A percentile compares a stretch with the other conserved stretches of the same genome.
Conservation (phyloP, 2,329 filamentous ascomycete species). For the Blumeria graminis region DNA sequence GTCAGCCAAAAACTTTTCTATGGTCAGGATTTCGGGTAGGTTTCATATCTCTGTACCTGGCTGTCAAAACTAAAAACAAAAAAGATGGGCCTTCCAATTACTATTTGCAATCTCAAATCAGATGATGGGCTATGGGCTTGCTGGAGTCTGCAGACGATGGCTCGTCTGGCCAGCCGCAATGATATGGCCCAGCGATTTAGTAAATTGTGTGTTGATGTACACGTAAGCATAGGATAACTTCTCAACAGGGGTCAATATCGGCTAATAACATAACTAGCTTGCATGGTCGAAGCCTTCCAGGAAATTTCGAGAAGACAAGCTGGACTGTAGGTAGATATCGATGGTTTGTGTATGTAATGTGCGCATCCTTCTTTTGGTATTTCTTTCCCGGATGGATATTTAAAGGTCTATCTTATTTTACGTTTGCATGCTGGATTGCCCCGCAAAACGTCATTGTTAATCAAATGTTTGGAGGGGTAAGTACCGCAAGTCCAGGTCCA, state of each 20-base stretch:
- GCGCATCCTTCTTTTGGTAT: slow-evolving; percentile 1
- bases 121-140: slow-evolving; percentile 37
- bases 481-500: neutral
- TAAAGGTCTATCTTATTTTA: slow-evolving; percentile 46
- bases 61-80: neutral
- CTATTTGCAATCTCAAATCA: slow-evolving; percentile 35
- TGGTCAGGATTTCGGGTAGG: slow-evolving; percentile 34
- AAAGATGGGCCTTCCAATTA: slow-evolving; percentile 28
- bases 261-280: neutral
- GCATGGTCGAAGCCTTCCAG: neutral
- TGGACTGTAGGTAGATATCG: neutral
- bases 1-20: slow-evolving; percentile 19
- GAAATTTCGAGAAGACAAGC: neutral
- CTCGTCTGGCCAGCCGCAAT: slow-evolving; percentile 18
- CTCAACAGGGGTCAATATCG: neutral
- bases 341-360: neutral
- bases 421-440: slow-evolving; percentile 46
- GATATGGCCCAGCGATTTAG: slow-evolving; percentile 1
- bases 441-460: slow-evolving; percentile 45
- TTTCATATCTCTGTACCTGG: neutral
- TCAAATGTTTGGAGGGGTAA: slow-evolving; percentile 44
- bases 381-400: slow-evolving; percentile 19
- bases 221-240: neutral
- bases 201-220: neutral
- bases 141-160: slow-evolving; percentile 32